Evolutionary conservation across 768 basidiomycete species (phyloP).

Genomic region (Pulveroboletus sp.): DNA sequence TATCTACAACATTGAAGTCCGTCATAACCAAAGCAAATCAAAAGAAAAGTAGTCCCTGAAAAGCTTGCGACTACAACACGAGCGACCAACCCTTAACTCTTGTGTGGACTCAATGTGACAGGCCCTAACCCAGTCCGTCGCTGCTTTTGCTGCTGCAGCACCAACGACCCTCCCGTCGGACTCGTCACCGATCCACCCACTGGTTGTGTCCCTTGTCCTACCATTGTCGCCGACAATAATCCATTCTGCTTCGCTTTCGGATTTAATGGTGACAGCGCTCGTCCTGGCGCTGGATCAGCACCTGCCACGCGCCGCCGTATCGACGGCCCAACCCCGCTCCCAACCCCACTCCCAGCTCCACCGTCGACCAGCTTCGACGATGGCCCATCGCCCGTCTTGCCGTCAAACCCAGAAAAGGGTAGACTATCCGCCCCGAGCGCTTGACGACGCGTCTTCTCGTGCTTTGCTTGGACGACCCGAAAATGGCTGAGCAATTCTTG

Average conservation of each 20-base stretch:
- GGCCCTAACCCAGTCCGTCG: constrained; percentile 36
- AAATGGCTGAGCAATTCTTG: constrained; percentile 92
- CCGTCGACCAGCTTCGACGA: constrained; percentile 9
- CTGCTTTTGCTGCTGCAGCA: constrained; percentile 37
- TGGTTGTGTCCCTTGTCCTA: constrained; percentile 36
- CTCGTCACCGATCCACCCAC: constrained; percentile 18
- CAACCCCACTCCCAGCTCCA: not conserved
- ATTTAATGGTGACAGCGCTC: constrained; percentile 66
- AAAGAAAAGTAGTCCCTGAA: no score
- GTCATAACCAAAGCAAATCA: no score
- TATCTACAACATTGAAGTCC: no score
- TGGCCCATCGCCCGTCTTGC: constrained; percentile 27
- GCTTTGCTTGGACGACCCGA: constrained; percentile 81
- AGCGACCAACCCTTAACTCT: not conserved
- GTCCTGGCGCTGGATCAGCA: constrained; percentile 31
- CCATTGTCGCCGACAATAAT: constrained; percentile 35
- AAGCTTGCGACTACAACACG: no score
- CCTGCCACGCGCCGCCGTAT: constrained; percentile 66
- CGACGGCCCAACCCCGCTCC: constrained; percentile 36
- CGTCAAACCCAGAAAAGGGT: constrained; percentile 44
- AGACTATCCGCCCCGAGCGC: constrained; percentile 64
- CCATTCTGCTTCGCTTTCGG: constrained; percentile 59
- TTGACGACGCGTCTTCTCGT: constrained; percentile 87
- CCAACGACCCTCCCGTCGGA: constrained; percentile 12
- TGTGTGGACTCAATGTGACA: constrained; percentile 37